phyloP scores from a whole-genome alignment of 345 rosid species.

The Hypericum perforatum region DNA sequence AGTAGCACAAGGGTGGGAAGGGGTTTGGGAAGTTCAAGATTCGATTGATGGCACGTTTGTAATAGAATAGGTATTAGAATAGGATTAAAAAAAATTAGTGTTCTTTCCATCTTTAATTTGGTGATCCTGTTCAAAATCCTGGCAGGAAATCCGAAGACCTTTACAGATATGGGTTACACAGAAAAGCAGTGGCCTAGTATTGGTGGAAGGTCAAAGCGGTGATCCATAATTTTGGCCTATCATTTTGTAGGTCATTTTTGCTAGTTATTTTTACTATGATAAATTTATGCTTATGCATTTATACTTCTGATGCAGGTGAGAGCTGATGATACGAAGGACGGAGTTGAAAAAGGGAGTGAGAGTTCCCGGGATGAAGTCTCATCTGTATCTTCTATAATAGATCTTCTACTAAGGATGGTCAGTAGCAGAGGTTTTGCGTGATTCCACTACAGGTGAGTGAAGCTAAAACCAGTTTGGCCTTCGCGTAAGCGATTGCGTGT shows the following conservation, averaged over 20 bases:
- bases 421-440: slow-evolving; percentile 60
- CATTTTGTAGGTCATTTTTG: too few relatives aligned
- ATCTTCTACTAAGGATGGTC: slow-evolving; percentile 45
- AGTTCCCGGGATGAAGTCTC: slow-evolving; percentile 88
- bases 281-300: neutral
- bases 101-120: neutral
- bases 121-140: slow-evolving; percentile 9
- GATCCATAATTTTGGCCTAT: slow-evolving; percentile 41
- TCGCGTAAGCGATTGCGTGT: too few relatives aligned
- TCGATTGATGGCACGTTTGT: too few relatives aligned
- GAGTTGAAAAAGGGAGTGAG: slow-evolving; percentile 72
- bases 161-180: slow-evolving; percentile 77
- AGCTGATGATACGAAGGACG: slow-evolving; percentile 60
- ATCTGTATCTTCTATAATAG: slow-evolving; percentile 82
- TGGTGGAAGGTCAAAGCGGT: slow-evolving; percentile 60
- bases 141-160: slow-evolving; percentile 80
- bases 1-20: too few relatives aligned
- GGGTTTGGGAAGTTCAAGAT: too few relatives aligned
- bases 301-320: slow-evolving; percentile 38
- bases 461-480: neutral
- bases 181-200: slow-evolving; percentile 57
- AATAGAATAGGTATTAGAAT: too few relatives aligned
- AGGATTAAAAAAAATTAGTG: slow-evolving; percentile 4
- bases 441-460: slow-evolving; percentile 38
- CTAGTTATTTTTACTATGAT: slow-evolving; percentile 5